phyloP scores from a whole-genome alignment of 2,329 filamentous ascomycete species.

The Helotiales sp. region DNA sequence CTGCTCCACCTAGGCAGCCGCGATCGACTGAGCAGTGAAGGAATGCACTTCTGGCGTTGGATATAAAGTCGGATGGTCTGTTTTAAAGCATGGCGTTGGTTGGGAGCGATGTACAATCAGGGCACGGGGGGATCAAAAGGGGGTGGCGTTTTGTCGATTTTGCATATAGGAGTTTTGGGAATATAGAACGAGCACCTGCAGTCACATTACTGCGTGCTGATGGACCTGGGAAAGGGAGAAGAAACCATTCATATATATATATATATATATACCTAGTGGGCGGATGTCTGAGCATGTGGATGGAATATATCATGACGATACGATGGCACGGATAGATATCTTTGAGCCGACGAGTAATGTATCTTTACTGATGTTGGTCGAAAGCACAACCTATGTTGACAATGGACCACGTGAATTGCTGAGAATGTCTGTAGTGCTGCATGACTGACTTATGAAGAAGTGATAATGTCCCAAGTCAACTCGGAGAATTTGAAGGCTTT shows the following conservation, averaged over 20 bases:
- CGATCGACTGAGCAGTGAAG: constrained; percentile 20
- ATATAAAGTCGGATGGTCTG: not conserved
- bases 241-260: too few species aligned
- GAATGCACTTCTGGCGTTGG: not conserved
- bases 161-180: not conserved
- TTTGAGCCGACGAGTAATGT: not conserved
- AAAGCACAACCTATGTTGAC: not conserved
- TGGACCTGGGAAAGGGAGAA: not conserved
- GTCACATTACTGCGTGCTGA: not conserved
- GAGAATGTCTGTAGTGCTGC: too few species aligned
- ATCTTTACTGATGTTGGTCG: not conserved
- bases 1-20: constrained; percentile 31
- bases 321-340: not conserved
- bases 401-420: not conserved
- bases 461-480: too few species aligned
- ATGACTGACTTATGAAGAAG: too few species aligned
- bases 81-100: constrained; percentile 2
- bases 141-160: not conserved
- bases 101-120: not conserved
- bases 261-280: not conserved
- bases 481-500: too few species aligned
- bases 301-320: not conserved
- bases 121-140: not conserved
- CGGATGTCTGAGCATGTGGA: not conserved
- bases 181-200: not conserved